Base-by-base conservation (phyloP, 495 filamentous ascomycete species). In the Cenococcum geophilum region DNA sequence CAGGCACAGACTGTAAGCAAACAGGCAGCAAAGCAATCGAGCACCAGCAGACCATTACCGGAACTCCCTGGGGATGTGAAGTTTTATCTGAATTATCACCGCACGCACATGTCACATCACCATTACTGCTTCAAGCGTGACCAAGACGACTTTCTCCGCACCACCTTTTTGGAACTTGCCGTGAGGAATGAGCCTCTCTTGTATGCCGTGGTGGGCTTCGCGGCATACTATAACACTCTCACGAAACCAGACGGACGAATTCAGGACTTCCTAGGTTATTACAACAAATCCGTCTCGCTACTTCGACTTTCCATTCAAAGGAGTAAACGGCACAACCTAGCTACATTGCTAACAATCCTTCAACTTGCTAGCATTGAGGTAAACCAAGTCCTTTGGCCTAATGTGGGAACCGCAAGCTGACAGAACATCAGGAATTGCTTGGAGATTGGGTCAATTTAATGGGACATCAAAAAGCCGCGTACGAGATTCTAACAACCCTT, bases 351-450 rank as follows among this genome's bases (percentile, higher is more conserved):
- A 56, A 95, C 92, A 5, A 92, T 98, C 37, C 77, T 98, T 43
- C 91, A 97, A 63, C 83, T 97, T 43, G 92, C 91, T 48, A 92
- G 86, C 8, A 91, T 96, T 61, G 93, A 98, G 84, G 92, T 96
- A 79, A 71, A 76, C 57, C 37, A 5, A 20, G 25, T 10, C 14
- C 37, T 34, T 10, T 20, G n/a, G 1, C 16, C 23, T 23, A 48
- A 50, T 50, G 53, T 35, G 49, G 2, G 27, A 43, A 35, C 42
- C 27, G 55, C 47, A 58, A 58, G 20, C 35, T 58, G n/a, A 56
- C 32, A 12, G 22, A 45, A 52, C 36, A 6, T 49, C 68, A 97
- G 92, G 93, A 97, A 75, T 93, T 89, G 67, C 80, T 96, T 58
- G 93, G 93, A 9, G 93, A 98, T 69, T 97, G 89, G 89, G 82